phyloP scores from a whole-genome alignment of 2,329 filamentous ascomycete species.

The Epichloe sibirici region DNA sequence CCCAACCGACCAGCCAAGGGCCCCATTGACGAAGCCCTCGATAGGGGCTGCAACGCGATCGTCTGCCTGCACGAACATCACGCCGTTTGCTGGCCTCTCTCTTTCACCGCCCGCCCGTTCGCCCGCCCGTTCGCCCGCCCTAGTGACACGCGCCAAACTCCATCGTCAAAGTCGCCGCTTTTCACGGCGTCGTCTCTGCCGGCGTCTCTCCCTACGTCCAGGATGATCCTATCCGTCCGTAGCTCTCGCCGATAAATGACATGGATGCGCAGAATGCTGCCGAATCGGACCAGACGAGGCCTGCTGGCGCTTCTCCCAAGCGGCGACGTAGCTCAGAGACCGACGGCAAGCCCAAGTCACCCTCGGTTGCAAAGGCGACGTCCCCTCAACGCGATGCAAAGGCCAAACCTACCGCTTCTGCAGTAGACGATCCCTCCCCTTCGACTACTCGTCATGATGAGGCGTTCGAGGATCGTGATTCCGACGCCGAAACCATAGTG shows the following conservation, averaged over 20 bases:
- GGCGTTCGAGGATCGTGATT: constrained; percentile 44
- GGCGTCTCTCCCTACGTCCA: constrained; percentile 25
- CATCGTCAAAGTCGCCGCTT: constrained; percentile 1
- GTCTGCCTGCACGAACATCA: constrained; percentile 5
- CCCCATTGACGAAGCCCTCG: constrained; percentile 2
- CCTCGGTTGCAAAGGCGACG: constrained; percentile 6
- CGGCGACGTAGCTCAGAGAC: constrained; percentile 20
- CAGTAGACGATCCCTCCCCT: constrained; percentile 2
- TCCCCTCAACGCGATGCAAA: constrained; percentile 8
- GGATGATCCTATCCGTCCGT: constrained; percentile 45
- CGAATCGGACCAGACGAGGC: constrained; percentile 50
- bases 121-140: not conserved
- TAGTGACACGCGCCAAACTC: not conserved
- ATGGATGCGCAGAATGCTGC: constrained; percentile 59
- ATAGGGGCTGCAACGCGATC: constrained; percentile 3
- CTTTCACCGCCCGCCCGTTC: no score
- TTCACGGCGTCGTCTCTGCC: constrained; percentile 6
- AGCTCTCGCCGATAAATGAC: constrained; percentile 45
- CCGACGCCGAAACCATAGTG: constrained; percentile 62
- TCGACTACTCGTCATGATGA: constrained; percentile 20
- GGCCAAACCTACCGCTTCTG: not conserved
- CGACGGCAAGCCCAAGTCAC: constrained; percentile 12
- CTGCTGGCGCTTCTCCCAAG: constrained; percentile 39
- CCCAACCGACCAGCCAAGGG: not conserved
- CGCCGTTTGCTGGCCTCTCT: not conserved